Percentiles rank a stretch among this genome's conserved stretches.
phyloP scores from a whole-genome alignment of 352 stramenopile genomes.

The Phytophthora pinifolia region DNA sequence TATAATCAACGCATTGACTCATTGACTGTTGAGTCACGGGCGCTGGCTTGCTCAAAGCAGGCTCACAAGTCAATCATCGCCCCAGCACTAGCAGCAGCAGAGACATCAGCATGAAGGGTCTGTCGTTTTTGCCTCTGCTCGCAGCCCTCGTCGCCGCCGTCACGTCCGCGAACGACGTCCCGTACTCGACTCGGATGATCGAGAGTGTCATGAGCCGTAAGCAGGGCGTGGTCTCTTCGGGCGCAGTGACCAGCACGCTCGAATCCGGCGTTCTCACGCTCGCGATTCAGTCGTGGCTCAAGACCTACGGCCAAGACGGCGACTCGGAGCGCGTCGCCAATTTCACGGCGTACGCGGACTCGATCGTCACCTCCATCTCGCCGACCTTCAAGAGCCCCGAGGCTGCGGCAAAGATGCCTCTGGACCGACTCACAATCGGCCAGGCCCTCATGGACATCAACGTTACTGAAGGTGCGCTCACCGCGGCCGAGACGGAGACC shows the following conservation, averaged over 20 bases:
- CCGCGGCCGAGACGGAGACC: constrained; percentile 10
- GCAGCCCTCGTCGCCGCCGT: constrained; percentile 8
- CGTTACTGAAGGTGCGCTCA: constrained; percentile 16
- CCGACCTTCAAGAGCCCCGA: constrained; percentile 17
- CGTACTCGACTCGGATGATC: constrained; percentile 33
- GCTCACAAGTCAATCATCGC: constrained; percentile 3
- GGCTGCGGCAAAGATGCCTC: constrained; percentile 22
- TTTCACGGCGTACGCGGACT: constrained; percentile 26
- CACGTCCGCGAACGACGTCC: constrained; percentile 11
- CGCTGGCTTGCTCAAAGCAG: constrained; percentile 1
- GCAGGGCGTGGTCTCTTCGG: constrained; percentile 31
- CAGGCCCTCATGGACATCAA: constrained; percentile 29
- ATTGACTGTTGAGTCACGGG: neutral
- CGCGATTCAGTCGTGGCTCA: constrained; percentile 32
- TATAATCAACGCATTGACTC: too few relatives aligned
- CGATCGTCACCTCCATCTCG: constrained; percentile 25
- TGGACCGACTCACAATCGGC: constrained; percentile 29
- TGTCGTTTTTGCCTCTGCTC: constrained; percentile 14
- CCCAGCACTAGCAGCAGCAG: neutral
- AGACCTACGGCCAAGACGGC: constrained; percentile 9
- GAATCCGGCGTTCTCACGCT: constrained; percentile 28
- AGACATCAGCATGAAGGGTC: constrained; percentile 15
- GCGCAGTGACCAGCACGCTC: constrained; percentile 28
- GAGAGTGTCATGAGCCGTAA: constrained; percentile 32
- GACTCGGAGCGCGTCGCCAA: constrained; percentile 20